Conservation (phyloP, 495 filamentous ascomycete genomes). For the Oleoguttula mirabilis region DNA sequence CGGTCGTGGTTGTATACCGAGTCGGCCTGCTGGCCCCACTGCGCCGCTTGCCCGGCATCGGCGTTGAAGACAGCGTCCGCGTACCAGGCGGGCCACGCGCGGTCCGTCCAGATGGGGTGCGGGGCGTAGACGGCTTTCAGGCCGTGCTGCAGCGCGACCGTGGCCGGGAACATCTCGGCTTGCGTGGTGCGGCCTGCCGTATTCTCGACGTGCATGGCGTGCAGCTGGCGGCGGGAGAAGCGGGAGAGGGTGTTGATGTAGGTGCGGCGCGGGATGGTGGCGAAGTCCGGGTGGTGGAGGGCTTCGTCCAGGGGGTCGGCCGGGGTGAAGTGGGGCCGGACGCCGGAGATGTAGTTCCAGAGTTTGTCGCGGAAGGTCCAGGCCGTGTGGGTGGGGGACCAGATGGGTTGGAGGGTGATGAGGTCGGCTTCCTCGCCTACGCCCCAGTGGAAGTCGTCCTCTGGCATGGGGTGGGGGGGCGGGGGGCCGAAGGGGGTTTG, state of each 20-base stretch:
- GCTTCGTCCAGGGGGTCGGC: constrained; percentile 19
- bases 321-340: constrained; percentile 25
- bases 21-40: constrained; percentile 25
- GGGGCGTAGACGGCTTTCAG: constrained; percentile 58
- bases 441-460: constrained; percentile 60
- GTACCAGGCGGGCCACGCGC: constrained; percentile 43
- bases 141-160: constrained; percentile 54
- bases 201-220: constrained; percentile 52
- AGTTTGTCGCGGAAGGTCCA: constrained; percentile 52
- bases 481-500: constrained; percentile 47
- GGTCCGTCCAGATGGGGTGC: constrained; percentile 59
- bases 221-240: constrained; percentile 48
- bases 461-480: constrained; percentile 39
- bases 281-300: constrained; percentile 24
- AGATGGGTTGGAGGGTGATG: constrained; percentile 58
- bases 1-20: constrained; percentile 30
- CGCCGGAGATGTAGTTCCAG: constrained; percentile 47
- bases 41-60: constrained; percentile 17
- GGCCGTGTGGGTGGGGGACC: constrained; percentile 50
- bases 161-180: constrained; percentile 59
- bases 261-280: constrained; percentile 46
- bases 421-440: constrained; percentile 65
- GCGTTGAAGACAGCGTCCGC: constrained; percentile 53
- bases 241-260: constrained; percentile 56
- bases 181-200: constrained; percentile 48